Percentiles rank a stretch among this genome's conserved stretches.
phyloP scores from a whole-genome alignment of 2,329 filamentous ascomycete genomes.

The Emergomyces pasteurianus region DNA sequence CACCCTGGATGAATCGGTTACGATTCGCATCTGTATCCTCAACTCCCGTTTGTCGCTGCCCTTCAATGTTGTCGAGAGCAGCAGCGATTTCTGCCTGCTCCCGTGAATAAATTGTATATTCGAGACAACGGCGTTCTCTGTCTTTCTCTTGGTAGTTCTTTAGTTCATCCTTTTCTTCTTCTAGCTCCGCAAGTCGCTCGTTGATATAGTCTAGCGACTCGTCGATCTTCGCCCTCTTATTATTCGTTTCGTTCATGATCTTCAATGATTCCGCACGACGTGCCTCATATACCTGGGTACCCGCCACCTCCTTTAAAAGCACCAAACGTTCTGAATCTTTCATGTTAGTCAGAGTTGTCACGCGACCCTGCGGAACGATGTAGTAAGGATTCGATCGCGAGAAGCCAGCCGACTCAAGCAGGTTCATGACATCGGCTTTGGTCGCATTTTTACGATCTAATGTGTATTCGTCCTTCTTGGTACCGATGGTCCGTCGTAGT shows the following conservation, averaged over 20 bases:
- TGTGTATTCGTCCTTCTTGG: slow-evolving; percentile 98
- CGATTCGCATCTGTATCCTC: slow-evolving; percentile 76
- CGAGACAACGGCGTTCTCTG: slow-evolving; percentile 75
- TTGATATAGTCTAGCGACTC: slow-evolving; percentile 86
- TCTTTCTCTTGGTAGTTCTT: slow-evolving; percentile 92
- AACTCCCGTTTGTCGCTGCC: slow-evolving; percentile 65
- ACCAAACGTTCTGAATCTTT: slow-evolving; percentile 86
- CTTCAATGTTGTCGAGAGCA: slow-evolving; percentile 72
- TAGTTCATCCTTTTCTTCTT: slow-evolving; percentile 95
- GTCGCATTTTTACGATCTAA: slow-evolving; percentile 94
- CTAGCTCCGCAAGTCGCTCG: slow-evolving; percentile 73
- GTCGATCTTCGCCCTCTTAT: slow-evolving; percentile 89
- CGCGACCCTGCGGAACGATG: slow-evolving; percentile 93
- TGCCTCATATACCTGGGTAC: slow-evolving; percentile 92
- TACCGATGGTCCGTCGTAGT: slow-evolving; percentile 82
- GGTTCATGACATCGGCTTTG: slow-evolving; percentile 85
- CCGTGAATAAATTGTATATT: slow-evolving; percentile 87
- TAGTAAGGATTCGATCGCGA: slow-evolving; percentile 98
- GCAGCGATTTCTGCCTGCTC: slow-evolving; percentile 71
- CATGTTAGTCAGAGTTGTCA: slow-evolving; percentile 96
- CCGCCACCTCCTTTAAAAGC: slow-evolving; percentile 92
- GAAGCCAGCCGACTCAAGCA: slow-evolving; percentile 91
- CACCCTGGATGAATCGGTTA: slow-evolving; percentile 61
- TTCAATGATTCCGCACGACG: slow-evolving; percentile 83
- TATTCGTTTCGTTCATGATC: slow-evolving; percentile 94